Evolutionary conservation across 1,284 basidiomycete genomes (phyloP).

Genomic region (Wallemia hederae): DNA sequence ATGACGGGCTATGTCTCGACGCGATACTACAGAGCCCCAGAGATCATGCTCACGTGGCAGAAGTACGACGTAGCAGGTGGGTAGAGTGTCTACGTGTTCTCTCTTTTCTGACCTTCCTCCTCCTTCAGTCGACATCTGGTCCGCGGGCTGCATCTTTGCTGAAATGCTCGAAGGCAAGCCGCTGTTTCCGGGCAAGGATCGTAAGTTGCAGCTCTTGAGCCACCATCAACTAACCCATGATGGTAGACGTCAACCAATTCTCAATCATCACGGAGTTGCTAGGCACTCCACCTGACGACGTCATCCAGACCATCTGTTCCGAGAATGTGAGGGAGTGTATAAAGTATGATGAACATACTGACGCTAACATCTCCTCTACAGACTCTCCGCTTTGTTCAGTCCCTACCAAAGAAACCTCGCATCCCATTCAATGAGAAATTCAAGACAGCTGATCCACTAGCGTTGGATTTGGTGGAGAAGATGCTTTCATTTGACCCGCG

Average conservation of each 20-base stretch:
- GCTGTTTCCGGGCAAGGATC: slow-evolving; percentile 92
- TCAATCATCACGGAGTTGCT: slow-evolving; percentile 97
- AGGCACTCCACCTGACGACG: slow-evolving; percentile 93
- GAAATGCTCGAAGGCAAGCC: slow-evolving; percentile 99
- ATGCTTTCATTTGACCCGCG: slow-evolving; percentile 98
- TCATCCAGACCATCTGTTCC: slow-evolving; percentile 92
- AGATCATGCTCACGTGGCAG: slow-evolving; percentile 99
- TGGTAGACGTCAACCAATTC: slow-evolving; percentile 92
- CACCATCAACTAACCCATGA: slow-evolving; percentile 1
- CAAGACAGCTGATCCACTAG: slow-evolving; percentile 65
- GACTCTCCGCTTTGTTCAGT: slow-evolving; percentile 98
- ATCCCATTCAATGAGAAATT: slow-evolving; percentile 88
- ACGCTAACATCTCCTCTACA: slow-evolving; percentile 14
- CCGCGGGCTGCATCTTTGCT: slow-evolving; percentile 95
- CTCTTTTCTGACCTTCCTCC: slow-evolving; percentile 4
- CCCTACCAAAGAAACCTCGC: slow-evolving; percentile 78
- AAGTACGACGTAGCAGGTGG: slow-evolving; percentile 83
- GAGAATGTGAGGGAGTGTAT: slow-evolving; percentile 69
- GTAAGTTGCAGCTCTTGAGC: slow-evolving; percentile 14
- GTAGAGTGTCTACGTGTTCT: slow-evolving; percentile 7
- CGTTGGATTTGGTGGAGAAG: slow-evolving; percentile 83
- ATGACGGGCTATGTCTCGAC: slow-evolving; percentile 99
- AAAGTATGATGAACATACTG: not conserved
- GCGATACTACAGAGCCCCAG: slow-evolving; percentile 90
- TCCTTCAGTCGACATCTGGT: slow-evolving; percentile 69